Evolutionary conservation across 2,329 filamentous ascomycete species (phyloP), one percentile per base, ranked within the genome.

Genomic region (Penicillium vulpinum): DNA sequence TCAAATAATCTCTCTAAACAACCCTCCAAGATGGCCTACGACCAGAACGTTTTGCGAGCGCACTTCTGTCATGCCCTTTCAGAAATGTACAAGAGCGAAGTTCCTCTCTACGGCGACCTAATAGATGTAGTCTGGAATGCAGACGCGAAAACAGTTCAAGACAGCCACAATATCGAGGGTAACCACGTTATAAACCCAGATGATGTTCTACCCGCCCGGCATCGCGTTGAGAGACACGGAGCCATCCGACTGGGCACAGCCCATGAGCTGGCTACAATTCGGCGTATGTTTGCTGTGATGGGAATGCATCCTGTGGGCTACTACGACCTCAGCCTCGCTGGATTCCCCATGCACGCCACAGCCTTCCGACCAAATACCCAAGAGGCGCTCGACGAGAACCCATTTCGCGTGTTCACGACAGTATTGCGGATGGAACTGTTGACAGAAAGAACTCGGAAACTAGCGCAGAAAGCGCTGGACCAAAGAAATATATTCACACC

Each of bases 371-470:
- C 81, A 0, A 68, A 65, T 0, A 69, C 62, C 5, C 50, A 57
- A 0, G 60, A 67, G 2, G 70, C 77, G 0, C 67, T 83, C 3
- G 56, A 64, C 2, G 62, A 61, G 16, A 78, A 82, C 50, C 80
- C 80, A 0, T 83, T 83, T 52, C 72, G 76, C 1, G 70, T 78
- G 10, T 78, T 79, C 55, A 74, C 76, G 2, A 76, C 75, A 2
- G 61, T 79, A 1, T 61, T 79, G 10, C 62, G 81, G 0, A 73
- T 75, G 18, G 77, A 81, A 3, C 67, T 81, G 2, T 58, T 83
- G 15, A 66, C 70, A 2, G 64, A 66, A 2, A 56, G 58, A 3
- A 71, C 77, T 0, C 58, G 71, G 3, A 59, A 63, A 1, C 49
- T 79, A 2, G 76, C 75, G 0, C 31, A 70, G 11, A 53, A 59